Evolutionary conservation across 257 asterid genomes (phyloP).

Genomic region (Fraxinus pennsylvanica): DNA sequence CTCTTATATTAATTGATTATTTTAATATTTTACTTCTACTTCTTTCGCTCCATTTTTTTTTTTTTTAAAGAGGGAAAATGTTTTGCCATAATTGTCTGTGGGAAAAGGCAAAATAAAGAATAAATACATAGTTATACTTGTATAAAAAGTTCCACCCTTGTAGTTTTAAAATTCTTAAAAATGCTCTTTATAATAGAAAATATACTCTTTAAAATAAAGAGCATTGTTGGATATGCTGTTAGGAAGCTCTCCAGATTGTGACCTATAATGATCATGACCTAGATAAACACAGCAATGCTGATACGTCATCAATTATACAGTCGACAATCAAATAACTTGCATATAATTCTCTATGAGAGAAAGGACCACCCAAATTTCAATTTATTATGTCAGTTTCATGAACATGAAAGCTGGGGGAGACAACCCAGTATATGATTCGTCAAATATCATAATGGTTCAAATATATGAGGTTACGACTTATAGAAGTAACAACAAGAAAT

Average conservation of each 20-base stretch:
- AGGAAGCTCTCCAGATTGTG: constrained; percentile 1
- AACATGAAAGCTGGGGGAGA: background rate
- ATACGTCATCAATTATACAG: background rate
- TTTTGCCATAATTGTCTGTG: no score
- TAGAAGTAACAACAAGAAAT: background rate
- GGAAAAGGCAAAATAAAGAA: no score
- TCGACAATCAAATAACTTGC: background rate
- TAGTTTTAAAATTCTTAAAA: no score
- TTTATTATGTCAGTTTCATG: background rate
- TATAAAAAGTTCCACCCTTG: no score
- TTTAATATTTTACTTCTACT: no score
- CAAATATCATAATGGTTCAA: constrained; percentile 13
- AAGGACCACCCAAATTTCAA: constrained; percentile 3
- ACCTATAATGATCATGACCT: background rate
- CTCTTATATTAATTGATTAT: no score
- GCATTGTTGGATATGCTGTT: background rate
- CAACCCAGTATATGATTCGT: background rate
- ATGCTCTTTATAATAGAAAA: no score
- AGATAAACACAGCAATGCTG: constrained; percentile 3
- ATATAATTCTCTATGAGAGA: background rate
- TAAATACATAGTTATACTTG: no score
- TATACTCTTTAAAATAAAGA: background rate
- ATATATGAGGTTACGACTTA: background rate
- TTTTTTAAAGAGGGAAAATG: no score
- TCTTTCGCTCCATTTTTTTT: no score